Conservation (phyloP, 2,329 filamentous ascomycete species). For the Cladosporium cucumerinum region DNA sequence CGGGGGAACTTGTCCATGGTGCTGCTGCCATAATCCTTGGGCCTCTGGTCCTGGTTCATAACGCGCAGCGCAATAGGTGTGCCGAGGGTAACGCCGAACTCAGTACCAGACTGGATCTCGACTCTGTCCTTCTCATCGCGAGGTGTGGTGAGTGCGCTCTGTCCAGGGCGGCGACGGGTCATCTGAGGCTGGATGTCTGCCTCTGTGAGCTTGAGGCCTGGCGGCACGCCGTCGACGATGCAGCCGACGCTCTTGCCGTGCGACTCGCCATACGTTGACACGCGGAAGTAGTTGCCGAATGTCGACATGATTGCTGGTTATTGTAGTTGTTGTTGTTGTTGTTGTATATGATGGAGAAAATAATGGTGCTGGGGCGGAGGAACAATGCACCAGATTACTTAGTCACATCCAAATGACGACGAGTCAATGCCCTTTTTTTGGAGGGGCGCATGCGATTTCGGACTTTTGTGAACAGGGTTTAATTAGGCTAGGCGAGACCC, state of each 20-base stretch:
- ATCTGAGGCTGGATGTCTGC: conserved; percentile 89
- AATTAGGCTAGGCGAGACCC: neutral
- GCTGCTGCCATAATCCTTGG: conserved; percentile 82
- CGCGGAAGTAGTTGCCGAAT: conserved; percentile 76
- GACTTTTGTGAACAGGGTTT: neutral
- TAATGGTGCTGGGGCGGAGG: neutral
- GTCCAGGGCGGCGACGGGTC: conserved; percentile 83
- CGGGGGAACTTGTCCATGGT: conserved; percentile 92
- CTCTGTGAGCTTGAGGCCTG: conserved; percentile 76
- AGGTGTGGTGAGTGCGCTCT: conserved; percentile 85
- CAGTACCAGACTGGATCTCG: conserved; percentile 87
- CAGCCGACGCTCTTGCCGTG: conserved; percentile 91
- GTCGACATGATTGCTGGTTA: conserved; percentile 64
- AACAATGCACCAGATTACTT: neutral
- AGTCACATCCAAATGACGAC: neutral
- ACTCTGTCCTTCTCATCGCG: conserved; percentile 90
- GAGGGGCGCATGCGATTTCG: conserved; percentile 1
- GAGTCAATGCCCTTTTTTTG: conserved; percentile 5
- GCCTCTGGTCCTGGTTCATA: conserved; percentile 87
- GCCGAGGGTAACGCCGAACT: conserved; percentile 83
- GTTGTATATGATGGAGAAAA: neutral
- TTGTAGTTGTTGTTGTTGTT: neutral
- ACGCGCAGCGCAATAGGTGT: conserved; percentile 87
- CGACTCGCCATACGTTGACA: conserved; percentile 83
- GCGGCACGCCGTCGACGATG: conserved; percentile 90